phyloP scores from a whole-genome alignment of 176 grass and related monocot species.

The Raddia distichophylla region DNA sequence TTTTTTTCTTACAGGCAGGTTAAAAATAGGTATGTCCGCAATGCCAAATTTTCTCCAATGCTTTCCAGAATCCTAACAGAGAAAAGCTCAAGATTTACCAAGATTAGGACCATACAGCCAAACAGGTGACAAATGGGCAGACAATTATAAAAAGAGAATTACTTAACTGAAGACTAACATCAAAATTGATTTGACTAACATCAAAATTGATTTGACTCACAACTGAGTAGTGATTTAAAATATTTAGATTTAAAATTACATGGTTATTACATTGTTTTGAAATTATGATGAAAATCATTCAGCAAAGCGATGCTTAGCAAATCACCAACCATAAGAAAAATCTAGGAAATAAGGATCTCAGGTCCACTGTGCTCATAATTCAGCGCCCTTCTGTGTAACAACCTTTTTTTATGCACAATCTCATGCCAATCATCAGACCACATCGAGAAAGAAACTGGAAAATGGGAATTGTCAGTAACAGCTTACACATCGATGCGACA shows the following conservation, averaged over 20 bases:
- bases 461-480: neutral
- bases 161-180: neutral
- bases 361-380: neutral
- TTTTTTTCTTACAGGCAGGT: neutral
- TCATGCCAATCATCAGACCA: neutral
- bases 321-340: conserved; percentile 18
- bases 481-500: neutral
- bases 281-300: neutral
- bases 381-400: neutral
- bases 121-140: neutral
- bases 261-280: neutral
- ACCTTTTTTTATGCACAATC: neutral
- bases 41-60: neutral
- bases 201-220: conserved; percentile 1
- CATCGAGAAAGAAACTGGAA: neutral
- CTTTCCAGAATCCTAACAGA: neutral
- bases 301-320: neutral
- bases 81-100: neutral
- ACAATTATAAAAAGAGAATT: neutral
- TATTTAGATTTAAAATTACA: neutral
- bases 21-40: neutral
- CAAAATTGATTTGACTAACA: too few relatives aligned
- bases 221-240: neutral
- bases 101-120: neutral
- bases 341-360: neutral